Evolutionary conservation across 208 protist species (phyloP), one percentile per base, ranked within the genome.

Genomic region (Wallacemonas sp.): DNA sequence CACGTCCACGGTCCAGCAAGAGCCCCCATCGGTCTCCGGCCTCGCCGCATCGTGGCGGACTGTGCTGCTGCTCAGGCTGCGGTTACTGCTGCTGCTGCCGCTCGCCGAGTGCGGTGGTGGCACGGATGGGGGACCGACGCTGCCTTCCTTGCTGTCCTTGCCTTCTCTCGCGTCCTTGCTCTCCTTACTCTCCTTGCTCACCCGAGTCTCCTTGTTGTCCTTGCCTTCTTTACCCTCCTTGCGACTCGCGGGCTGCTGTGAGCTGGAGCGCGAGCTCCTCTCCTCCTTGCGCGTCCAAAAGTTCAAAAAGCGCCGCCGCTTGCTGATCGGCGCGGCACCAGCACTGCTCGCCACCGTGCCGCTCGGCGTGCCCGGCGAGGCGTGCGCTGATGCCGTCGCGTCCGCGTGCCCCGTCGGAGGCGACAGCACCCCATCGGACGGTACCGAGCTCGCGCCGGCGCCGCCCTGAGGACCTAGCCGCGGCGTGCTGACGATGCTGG

Each of bases 221-320:
- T 39, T 39, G 8, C 12, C 36, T 12, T 20, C 18, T n/a, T 28
- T 16, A 31, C 1, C 11, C 4, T 5, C 26, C 14, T 16, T 57
- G 50, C 29, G 50, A 38, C 0, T 12, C 20, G 38, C 18, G 4
- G 55, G 22, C 23, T n/a, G n/a, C n/a, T 41, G 55, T 28, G 39
- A 48, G 33, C 46, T 38, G 3, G 54, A 22, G 36, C 29, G 14
- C 55, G 38, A 26, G 39, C 44, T 48, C 38, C 61, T 66, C 28
- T 73, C 65, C 26, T 73, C 70, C n/a, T 55, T 68, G 44, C 48
- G 42, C 16, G 70, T 66, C 57, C 72, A 77, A 42, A 81, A 67
- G 10, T 63, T 71, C 10, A 77, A 16, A 12, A 81, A 62, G 1
- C 66, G 66, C 26, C 31, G 55, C 5, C 67, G 66, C 31, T 67